These are phyloP conservation scores for Psilocybe sp. DNA, from an alignment of 768 basidiomycete species.

Conservation along the genomic window DNA sequence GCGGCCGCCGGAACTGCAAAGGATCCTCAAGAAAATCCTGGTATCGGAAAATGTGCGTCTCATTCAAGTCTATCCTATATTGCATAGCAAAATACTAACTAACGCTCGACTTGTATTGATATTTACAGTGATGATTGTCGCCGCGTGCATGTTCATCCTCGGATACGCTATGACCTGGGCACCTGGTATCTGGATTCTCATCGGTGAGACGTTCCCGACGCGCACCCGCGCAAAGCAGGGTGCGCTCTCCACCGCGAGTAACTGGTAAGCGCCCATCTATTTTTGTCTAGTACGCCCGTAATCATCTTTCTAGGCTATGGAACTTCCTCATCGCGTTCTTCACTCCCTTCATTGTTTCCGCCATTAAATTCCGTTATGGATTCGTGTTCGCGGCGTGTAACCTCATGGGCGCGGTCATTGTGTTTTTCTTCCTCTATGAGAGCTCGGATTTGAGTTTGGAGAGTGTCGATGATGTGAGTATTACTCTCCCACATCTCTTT, in stretches of 20 bases:
- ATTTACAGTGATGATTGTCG: conserved; percentile 58
- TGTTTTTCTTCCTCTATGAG: conserved; percentile 77
- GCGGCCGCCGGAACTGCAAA: conserved; percentile 68
- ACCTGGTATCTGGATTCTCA: conserved; percentile 77
- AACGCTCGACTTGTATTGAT: too few species aligned
- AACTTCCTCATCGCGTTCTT: conserved; percentile 76
- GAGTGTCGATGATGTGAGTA: conserved; percentile 51
- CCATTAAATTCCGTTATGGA: conserved; percentile 62
- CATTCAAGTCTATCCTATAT: background rate
- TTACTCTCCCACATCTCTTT: background rate
- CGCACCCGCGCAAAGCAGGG: conserved; percentile 72
- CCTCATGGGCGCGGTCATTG: conserved; percentile 54
- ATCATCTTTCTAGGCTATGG: conserved; percentile 58
- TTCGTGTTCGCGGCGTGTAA: conserved; percentile 73
- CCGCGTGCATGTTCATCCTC: conserved; percentile 68
- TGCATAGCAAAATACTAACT: too few species aligned
- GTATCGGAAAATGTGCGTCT: conserved; percentile 51
- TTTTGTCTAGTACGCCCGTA: too few species aligned
- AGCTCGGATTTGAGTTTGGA: conserved; percentile 66
- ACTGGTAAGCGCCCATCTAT: conserved; percentile 48
- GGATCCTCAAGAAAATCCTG: conserved; percentile 42
- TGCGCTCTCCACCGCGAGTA: conserved; percentile 59
- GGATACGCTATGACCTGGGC: conserved; percentile 74
- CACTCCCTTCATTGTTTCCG: conserved; percentile 63
- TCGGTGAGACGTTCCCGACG: conserved; percentile 75